phyloP scores from a whole-genome alignment of 192 early-diverging fungal genomes.

The Backusella morwellensis region DNA sequence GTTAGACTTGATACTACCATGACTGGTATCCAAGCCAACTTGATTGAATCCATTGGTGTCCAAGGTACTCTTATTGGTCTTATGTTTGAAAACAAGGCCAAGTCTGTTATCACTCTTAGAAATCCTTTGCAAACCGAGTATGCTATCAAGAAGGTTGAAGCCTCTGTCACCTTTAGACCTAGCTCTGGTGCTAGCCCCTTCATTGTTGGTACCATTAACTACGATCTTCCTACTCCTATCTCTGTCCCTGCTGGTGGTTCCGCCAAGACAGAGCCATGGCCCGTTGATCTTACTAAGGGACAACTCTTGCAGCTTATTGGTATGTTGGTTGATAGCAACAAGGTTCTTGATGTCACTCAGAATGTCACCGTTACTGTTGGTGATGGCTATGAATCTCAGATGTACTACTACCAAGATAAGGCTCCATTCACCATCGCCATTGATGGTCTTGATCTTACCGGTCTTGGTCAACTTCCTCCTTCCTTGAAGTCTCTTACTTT shows the following conservation, averaged over 20 bases:
- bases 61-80: slow-evolving; percentile 3
- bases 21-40: slow-evolving; percentile 42
- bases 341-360: slow-evolving; percentile 17
- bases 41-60: slow-evolving; percentile 26
- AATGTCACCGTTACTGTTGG: slow-evolving; percentile 20
- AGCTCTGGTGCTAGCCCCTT: not conserved
- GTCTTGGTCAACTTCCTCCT: not conserved
- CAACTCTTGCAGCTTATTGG: slow-evolving; percentile 10
- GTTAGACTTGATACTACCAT: slow-evolving; percentile 40
- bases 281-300: slow-evolving; percentile 14
- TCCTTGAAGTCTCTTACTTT: not conserved
- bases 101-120: slow-evolving; percentile 14
- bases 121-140: slow-evolving; percentile 24
- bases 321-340: not conserved
- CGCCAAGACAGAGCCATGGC: slow-evolving; percentile 7
- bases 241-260: slow-evolving; percentile 15
- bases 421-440: not conserved
- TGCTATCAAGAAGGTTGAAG: not conserved
- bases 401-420: slow-evolving; percentile 30
- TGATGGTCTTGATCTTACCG: not conserved
- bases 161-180: not conserved
- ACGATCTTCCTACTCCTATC: slow-evolving; percentile 4
- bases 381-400: slow-evolving; percentile 11
- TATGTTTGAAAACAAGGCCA: not conserved
- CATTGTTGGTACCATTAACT: slow-evolving; percentile 19